Conservation (phyloP, 2,329 filamentous ascomycete species). For the Thielaviopsis populi region DNA sequence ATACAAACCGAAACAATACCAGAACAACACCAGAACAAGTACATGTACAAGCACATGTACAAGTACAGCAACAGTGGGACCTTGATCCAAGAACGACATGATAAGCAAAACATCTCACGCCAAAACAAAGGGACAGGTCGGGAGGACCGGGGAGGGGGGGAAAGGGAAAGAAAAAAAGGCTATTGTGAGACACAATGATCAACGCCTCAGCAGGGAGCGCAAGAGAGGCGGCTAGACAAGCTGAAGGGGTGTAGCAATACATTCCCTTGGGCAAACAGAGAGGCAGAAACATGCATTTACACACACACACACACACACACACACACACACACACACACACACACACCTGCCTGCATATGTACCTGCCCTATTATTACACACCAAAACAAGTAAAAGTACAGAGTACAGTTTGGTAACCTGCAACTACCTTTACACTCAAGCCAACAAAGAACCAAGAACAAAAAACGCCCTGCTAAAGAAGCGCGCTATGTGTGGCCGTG, state of each 20-base stretch:
- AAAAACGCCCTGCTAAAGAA: background rate
- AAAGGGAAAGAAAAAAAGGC: background rate
- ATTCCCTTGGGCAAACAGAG: background rate
- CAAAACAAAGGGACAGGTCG: background rate
- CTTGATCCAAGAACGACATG: too few species aligned
- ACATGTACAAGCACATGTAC: background rate
- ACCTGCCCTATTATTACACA: too few species aligned
- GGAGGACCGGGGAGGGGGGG: background rate
- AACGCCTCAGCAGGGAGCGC: background rate
- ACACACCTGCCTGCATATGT: too few species aligned
- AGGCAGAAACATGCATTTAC: background rate
- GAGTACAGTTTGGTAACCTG: too few species aligned
- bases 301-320: too few species aligned
- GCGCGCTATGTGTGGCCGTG: background rate
- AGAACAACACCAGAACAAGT: background rate
- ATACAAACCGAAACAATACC: background rate
- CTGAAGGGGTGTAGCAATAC: background rate
- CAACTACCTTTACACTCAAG: too few species aligned
- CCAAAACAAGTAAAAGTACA: too few species aligned
- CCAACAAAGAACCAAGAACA: background rate
- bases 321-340: too few species aligned
- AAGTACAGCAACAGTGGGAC: background rate
- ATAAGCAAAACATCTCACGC: background rate
- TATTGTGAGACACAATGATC: background rate
- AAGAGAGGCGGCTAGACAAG: background rate